These are phyloP conservation scores for Candida sojae DNA, from an alignment of 1,139 yeast genomes.

Conservation along the genomic window DNA sequence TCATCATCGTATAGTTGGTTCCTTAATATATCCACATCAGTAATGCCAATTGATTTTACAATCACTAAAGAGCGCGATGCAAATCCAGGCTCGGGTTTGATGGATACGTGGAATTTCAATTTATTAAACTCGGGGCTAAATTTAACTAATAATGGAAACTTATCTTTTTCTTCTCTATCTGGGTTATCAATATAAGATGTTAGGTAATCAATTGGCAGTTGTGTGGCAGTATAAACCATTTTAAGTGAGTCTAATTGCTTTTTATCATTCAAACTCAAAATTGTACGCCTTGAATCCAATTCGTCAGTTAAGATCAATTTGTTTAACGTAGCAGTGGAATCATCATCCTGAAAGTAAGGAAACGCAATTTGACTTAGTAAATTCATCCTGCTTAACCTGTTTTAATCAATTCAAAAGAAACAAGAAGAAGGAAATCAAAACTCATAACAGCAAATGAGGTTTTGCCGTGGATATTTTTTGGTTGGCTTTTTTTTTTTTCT, in stretches of 20 bases:
- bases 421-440: not conserved
- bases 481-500: not conserved
- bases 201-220: conserved; percentile 16
- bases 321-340: conserved; percentile 21
- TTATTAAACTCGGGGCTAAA: conserved; percentile 23
- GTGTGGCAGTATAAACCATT: conserved; percentile 16
- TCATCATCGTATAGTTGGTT: conserved; percentile 9
- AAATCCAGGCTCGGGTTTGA: conserved; percentile 15
- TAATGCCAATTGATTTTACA: conserved; percentile 21
- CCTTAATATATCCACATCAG: conserved; percentile 9
- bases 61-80: conserved; percentile 24
- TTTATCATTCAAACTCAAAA: conserved; percentile 19
- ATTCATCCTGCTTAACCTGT: conserved; percentile 6
- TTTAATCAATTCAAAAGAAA: not conserved
- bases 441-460: not conserved
- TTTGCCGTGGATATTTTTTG: not conserved
- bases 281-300: conserved; percentile 21
- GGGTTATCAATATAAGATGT: conserved; percentile 29
- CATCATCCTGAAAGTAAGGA: conserved; percentile 24
- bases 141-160: conserved; percentile 29
- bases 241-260: conserved; percentile 18
- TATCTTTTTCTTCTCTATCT: conserved; percentile 5
- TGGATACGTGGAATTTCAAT: conserved; percentile 30
- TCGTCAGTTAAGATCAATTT: conserved; percentile 26
- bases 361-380: conserved; percentile 20